Percentiles rank a stretch among this genome's conserved stretches.
Conservation (phyloP, 1,139 yeast genomes). For the Suhomyces choctaworum region DNA sequence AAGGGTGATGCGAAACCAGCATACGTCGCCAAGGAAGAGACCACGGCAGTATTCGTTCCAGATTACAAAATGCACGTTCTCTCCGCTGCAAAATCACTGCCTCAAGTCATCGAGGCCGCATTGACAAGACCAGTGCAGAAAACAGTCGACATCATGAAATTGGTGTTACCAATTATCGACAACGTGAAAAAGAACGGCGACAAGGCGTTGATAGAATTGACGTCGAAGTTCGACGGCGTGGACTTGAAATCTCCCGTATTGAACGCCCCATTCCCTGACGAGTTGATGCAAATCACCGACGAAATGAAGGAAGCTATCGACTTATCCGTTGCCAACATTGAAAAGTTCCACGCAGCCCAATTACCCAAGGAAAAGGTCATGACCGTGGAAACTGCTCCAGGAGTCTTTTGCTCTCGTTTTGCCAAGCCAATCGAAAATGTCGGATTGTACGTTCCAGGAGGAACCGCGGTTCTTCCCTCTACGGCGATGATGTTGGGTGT, state of each 20-base stretch:
- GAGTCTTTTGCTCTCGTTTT: conserved; percentile 91
- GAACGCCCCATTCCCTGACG: conserved; percentile 81
- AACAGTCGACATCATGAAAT: conserved; percentile 85
- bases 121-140: conserved; percentile 88
- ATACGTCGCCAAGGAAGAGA: conserved; percentile 36
- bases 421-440: conserved; percentile 93
- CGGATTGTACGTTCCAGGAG: conserved; percentile 97
- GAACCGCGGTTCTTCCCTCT: conserved; percentile 96
- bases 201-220: conserved; percentile 77
- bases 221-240: conserved; percentile 90
- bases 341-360: conserved; percentile 93
- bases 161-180: conserved; percentile 86
- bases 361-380: conserved; percentile 64
- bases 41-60: conserved; percentile 15
- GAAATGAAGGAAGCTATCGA: conserved; percentile 87
- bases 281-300: conserved; percentile 70
- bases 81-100: conserved; percentile 43
- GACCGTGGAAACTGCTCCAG: conserved; percentile 91
- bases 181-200: conserved; percentile 80
- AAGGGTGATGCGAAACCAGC: conserved; percentile 94
- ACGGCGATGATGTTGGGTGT: conserved; percentile 98
- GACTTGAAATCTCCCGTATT: conserved; percentile 68
- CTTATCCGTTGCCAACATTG: conserved; percentile 82
- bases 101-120: conserved; percentile 52
- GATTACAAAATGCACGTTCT: conserved; percentile 65